Conservation (phyloP, 495 filamentous ascomycete species). For the Penicillium nucicola region DNA sequence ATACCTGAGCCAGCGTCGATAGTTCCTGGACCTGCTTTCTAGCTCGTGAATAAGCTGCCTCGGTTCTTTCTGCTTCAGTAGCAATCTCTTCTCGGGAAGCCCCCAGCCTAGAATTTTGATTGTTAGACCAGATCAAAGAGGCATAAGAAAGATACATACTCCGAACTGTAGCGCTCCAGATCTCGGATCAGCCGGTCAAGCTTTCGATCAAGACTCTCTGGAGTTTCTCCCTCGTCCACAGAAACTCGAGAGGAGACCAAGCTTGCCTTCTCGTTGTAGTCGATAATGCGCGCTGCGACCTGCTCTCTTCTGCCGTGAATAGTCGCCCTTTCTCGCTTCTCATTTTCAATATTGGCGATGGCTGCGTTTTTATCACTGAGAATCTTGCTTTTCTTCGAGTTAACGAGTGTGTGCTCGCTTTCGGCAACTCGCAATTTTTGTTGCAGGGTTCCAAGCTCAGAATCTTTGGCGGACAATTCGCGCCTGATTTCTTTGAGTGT, state of each 20-base stretch:
- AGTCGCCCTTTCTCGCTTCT: slow-evolving; percentile 42
- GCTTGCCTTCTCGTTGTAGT: slow-evolving; percentile 57
- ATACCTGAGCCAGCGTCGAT: slow-evolving; percentile 51
- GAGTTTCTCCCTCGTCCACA: slow-evolving; percentile 67
- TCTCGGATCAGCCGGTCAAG: slow-evolving; percentile 57
- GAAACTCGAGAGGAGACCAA: slow-evolving; percentile 57
- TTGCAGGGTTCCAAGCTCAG: slow-evolving; percentile 36
- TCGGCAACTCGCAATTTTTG: slow-evolving; percentile 54
- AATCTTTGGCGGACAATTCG: slow-evolving; percentile 37
- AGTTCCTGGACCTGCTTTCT: slow-evolving; percentile 45
- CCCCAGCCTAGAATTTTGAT: slow-evolving; percentile 49
- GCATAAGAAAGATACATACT: slow-evolving; percentile 34
- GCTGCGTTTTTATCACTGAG: slow-evolving; percentile 67
- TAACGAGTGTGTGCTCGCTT: slow-evolving; percentile 49
- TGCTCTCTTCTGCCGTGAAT: slow-evolving; percentile 45
- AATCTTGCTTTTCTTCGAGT: slow-evolving; percentile 48
- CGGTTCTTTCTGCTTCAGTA: slow-evolving; percentile 42
- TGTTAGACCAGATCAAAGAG: slow-evolving; percentile 13
- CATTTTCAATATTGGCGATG: slow-evolving; percentile 47
- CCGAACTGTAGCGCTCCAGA: slow-evolving; percentile 44
- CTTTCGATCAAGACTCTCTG: slow-evolving; percentile 59
- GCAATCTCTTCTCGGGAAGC: slow-evolving; percentile 66
- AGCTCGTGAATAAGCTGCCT: slow-evolving; percentile 41
- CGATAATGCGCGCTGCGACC: slow-evolving; percentile 41
- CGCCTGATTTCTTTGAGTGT: slow-evolving; percentile 37